A percentile compares a stretch with the other conserved stretches of the same genome.
phyloP scores from a whole-genome alignment of 108 stramenopile genomes.

The Fistulifera solaris region DNA sequence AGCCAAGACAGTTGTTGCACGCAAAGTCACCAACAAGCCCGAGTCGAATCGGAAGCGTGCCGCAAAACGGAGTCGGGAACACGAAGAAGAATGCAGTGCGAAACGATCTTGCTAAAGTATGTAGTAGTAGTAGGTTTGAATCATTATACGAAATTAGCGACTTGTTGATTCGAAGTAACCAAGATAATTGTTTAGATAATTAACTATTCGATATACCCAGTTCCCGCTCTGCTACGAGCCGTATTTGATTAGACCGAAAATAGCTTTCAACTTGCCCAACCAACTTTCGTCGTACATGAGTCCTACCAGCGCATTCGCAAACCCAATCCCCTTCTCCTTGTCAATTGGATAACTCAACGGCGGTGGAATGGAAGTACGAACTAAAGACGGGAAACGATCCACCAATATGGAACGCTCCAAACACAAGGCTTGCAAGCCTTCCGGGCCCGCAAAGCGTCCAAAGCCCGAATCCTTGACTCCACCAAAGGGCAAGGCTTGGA shows the following conservation, averaged over 20 bases:
- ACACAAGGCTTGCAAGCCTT: conserved; percentile 94
- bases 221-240: too few relatives aligned
- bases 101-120: too few relatives aligned
- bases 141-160: too few relatives aligned
- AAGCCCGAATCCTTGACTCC: conserved; percentile 96
- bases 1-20: too few relatives aligned
- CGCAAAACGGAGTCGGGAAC: too few relatives aligned
- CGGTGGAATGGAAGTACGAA: conserved; percentile 86
- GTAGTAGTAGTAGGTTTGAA: too few relatives aligned
- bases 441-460: conserved; percentile 96
- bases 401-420: conserved; percentile 81
- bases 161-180: too few relatives aligned
- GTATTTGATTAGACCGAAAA: conserved; percentile 61
- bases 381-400: conserved; percentile 70
- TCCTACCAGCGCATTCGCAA: conserved; percentile 61
- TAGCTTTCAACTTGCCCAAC: conserved; percentile 56
- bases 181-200: too few relatives aligned
- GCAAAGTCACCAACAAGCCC: too few relatives aligned
- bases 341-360: conserved; percentile 84
- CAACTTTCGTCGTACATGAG: conserved; percentile 73
- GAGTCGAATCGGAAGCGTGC: too few relatives aligned
- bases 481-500: conserved; percentile 96
- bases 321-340: conserved; percentile 54
- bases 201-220: too few relatives aligned
- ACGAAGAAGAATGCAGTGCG: too few relatives aligned